A percentile compares a stretch with the other conserved stretches of the same genome.
Conservation (phyloP, 2,329 filamentous ascomycete genomes). For the Septoria petroselini region DNA sequence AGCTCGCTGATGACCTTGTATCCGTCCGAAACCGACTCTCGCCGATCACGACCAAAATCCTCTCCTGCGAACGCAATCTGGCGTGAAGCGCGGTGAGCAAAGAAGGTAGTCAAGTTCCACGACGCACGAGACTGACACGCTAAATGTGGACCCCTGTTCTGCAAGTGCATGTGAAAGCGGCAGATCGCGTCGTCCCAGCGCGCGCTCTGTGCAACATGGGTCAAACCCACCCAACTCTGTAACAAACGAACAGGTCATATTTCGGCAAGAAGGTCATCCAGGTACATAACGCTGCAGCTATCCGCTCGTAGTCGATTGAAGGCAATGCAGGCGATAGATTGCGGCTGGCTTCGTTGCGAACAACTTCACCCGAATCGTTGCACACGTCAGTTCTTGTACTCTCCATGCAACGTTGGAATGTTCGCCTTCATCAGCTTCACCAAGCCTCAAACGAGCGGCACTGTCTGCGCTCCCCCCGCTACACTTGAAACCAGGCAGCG, state of each 20-base stretch:
- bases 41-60: not conserved
- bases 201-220: conserved; percentile 3
- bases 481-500: not conserved
- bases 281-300: not conserved
- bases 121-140: conserved; percentile 6
- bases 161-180: conserved; percentile 5
- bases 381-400: too few species aligned
- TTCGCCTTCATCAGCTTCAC: too few species aligned
- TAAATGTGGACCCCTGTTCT: not conserved
- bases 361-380: too few species aligned
- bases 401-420: too few species aligned
- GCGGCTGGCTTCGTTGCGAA: too few species aligned
- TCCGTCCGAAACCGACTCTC: too few species aligned
- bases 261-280: not conserved
- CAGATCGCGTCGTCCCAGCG: conserved; percentile 3
- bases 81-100: not conserved
- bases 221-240: not conserved
- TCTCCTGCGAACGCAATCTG: not conserved
- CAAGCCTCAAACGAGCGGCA: too few species aligned
- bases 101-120: not conserved
- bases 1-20: too few species aligned
- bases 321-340: not conserved
- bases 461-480: not conserved
- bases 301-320: not conserved
- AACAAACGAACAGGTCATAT: conserved; percentile 3